A percentile compares a stretch with the other conserved stretches of the same genome.
Evolutionary conservation across 495 filamentous ascomycete genomes (phyloP).

Genomic region (Staphylotrichum longicolle): DNA sequence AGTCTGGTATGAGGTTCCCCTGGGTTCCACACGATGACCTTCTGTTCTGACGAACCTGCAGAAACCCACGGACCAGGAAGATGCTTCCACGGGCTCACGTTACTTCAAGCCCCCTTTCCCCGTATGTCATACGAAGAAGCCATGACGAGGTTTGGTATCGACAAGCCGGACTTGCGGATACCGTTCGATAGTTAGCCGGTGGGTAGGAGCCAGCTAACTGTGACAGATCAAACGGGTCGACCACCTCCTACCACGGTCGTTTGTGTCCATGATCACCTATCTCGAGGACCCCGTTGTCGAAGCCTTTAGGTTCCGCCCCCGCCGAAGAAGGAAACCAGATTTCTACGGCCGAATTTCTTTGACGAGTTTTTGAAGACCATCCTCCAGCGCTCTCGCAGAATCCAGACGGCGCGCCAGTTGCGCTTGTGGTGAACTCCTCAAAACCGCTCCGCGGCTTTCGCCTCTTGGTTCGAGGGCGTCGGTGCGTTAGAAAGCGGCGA

Average conservation of each 20-base stretch:
- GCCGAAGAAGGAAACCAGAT: constrained; percentile 25
- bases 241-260: constrained; percentile 59
- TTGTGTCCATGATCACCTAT: constrained; percentile 68
- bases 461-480: constrained; percentile 72
- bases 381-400: constrained; percentile 58
- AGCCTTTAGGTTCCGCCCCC: constrained; percentile 58
- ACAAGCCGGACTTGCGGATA: constrained; percentile 86
- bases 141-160: constrained; percentile 78
- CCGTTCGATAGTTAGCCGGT: constrained; percentile 25
- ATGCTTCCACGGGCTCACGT: constrained; percentile 15
- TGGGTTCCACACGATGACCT: neutral
- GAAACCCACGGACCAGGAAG: constrained; percentile 5
- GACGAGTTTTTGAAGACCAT: constrained; percentile 64
- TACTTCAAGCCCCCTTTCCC: constrained; percentile 18
- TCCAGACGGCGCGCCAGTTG: constrained; percentile 67
- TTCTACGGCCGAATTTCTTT: constrained; percentile 44
- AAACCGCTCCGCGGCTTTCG: constrained; percentile 72
- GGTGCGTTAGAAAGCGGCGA: constrained; percentile 42
- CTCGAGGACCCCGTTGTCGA: constrained; percentile 65
- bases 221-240: constrained; percentile 63
- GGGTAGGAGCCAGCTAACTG: constrained; percentile 20
- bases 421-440: constrained; percentile 68
- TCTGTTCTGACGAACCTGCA: constrained; percentile 1
- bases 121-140: constrained; percentile 68
- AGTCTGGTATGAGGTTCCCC: constrained; percentile 7